phyloP scores from a whole-genome alignment of 2,329 filamentous ascomycete species.

The Albophoma yamanashiensis region DNA sequence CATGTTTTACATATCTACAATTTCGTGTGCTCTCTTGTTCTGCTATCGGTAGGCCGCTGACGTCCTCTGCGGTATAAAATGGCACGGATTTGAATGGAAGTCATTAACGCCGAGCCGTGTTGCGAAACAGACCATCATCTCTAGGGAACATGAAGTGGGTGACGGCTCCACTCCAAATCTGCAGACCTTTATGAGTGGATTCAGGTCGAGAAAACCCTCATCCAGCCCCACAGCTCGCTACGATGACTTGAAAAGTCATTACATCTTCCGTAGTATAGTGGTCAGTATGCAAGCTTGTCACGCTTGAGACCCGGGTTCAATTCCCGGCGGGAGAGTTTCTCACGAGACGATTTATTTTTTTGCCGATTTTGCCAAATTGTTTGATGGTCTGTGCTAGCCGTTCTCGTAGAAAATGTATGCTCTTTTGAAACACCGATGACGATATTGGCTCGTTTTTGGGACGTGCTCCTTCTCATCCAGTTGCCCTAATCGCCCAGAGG shows the following conservation, averaged over 20 bases:
- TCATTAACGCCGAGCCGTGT: no score
- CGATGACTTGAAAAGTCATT: not conserved
- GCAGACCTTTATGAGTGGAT: not conserved
- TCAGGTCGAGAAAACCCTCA: not conserved
- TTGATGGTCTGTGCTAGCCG: no score
- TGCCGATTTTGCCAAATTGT: not conserved
- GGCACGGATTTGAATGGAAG: not conserved
- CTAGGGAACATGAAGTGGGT: not conserved
- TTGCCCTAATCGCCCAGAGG: slow-evolving; percentile 24
- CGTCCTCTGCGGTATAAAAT: no score
- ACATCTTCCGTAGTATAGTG: not conserved
- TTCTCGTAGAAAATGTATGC: no score
- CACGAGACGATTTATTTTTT: not conserved
- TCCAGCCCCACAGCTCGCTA: not conserved
- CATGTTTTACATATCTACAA: no score
- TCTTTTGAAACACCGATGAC: no score
- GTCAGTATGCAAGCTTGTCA: not conserved
- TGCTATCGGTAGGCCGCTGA: no score
- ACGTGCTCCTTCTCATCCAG: no score
- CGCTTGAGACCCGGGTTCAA: not conserved
- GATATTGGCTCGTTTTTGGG: no score
- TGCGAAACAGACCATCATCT: no score
- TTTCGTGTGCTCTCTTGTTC: no score
- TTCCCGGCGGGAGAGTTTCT: not conserved
- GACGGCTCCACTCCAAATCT: not conserved